Conservation (phyloP, 208 protist species). For the Zelonia costaricensis region DNA sequence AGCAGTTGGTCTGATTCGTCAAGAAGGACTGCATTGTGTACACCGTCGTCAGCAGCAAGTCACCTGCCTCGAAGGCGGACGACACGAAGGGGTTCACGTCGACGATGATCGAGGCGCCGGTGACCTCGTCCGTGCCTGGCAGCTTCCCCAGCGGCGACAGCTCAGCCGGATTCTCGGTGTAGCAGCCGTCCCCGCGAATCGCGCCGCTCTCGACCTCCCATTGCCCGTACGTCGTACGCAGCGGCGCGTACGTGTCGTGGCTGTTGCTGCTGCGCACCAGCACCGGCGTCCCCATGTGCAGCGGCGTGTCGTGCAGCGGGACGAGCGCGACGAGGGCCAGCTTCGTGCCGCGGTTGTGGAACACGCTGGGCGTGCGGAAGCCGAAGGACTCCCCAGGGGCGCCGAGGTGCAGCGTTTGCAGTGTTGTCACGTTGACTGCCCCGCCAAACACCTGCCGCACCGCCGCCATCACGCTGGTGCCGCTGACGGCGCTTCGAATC, state of each 20-base stretch:
- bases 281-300: slow-evolving; percentile 76
- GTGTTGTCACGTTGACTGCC: slow-evolving; percentile 41
- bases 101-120: slow-evolving; percentile 54
- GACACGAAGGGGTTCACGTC: slow-evolving; percentile 78
- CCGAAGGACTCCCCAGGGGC: slow-evolving; percentile 66
- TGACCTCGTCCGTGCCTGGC: slow-evolving; percentile 50
- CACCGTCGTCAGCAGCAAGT: slow-evolving; percentile 80
- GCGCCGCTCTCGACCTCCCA: slow-evolving; percentile 76
- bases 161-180: slow-evolving; percentile 67
- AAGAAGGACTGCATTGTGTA: slow-evolving; percentile 88
- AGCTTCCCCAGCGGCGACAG: slow-evolving; percentile 73
- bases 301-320: slow-evolving; percentile 78
- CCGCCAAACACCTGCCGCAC: slow-evolving; percentile 88
- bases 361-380: slow-evolving; percentile 79
- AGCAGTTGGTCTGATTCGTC: slow-evolving; percentile 70
- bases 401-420: slow-evolving; percentile 78
- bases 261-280: slow-evolving; percentile 82
- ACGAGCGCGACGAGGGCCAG: slow-evolving; percentile 74
- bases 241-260: slow-evolving; percentile 45
- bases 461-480: slow-evolving; percentile 82
- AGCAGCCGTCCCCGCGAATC: slow-evolving; percentile 81
- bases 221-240: slow-evolving; percentile 83
- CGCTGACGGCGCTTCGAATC: slow-evolving; percentile 66
- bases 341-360: slow-evolving; percentile 77
- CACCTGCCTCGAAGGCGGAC: slow-evolving; percentile 65